Evolutionary conservation across 495 filamentous ascomycete genomes (phyloP).

Genomic region (Neurospora sp.): DNA sequence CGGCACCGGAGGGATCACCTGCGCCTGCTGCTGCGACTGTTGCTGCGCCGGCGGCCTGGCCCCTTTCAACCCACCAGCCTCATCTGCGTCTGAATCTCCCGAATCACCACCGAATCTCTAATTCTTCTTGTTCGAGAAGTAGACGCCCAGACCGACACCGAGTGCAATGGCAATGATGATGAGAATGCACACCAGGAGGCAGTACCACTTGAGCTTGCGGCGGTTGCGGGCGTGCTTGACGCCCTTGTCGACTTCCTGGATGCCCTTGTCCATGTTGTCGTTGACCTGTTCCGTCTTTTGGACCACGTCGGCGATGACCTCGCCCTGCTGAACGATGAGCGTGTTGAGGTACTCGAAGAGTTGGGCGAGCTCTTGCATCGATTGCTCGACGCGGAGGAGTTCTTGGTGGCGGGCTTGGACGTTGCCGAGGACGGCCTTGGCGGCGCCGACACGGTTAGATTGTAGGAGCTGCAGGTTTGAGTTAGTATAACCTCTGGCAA

Average conservation of each 20-base stretch:
- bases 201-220: constrained; percentile 65
- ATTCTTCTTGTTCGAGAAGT: constrained; percentile 7
- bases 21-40: constrained; percentile 3
- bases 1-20: constrained; percentile 1
- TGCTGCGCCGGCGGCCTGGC: not conserved
- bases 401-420: constrained; percentile 71
- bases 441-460: constrained; percentile 56
- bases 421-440: constrained; percentile 54
- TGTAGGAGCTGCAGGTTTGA: constrained; percentile 41
- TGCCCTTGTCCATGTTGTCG: constrained; percentile 48
- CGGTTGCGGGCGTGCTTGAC: constrained; percentile 46
- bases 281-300: constrained; percentile 45
- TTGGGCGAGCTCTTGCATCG: constrained; percentile 51
- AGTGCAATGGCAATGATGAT: constrained; percentile 43
- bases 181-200: constrained; percentile 46
- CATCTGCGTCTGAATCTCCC: not conserved
- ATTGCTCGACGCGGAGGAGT: constrained; percentile 60
- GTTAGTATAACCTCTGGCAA: not conserved
- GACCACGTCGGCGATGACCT: constrained; percentile 42
- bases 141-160: constrained; percentile 34
- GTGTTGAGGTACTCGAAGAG: constrained; percentile 61
- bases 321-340: constrained; percentile 53
- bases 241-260: constrained; percentile 50
- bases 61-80: not conserved
- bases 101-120: not conserved